Percentiles rank a stretch among this genome's conserved stretches.
These are phyloP conservation scores for Psilocybe cyanescens DNA, from an alignment of 768 basidiomycete species.

Conservation along the genomic window DNA sequence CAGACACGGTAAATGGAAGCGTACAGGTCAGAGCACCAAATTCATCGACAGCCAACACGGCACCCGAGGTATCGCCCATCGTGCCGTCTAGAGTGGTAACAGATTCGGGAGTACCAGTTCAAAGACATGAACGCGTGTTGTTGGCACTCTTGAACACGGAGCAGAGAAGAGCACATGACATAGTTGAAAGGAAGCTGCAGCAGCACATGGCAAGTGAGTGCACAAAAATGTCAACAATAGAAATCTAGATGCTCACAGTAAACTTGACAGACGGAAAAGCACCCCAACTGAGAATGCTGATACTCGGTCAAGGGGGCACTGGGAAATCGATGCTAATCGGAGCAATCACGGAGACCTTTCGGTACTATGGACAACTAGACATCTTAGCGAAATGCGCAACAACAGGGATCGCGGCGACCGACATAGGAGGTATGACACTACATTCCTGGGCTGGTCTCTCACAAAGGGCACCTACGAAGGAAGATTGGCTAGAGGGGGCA, in stretches of 20 bases:
- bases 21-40: not conserved
- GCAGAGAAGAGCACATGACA: conserved; percentile 39
- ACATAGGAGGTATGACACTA: conserved; percentile 38
- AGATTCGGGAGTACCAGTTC: no score
- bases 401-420: conserved; percentile 41
- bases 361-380: not conserved
- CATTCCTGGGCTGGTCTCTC: conserved; percentile 35
- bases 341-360: conserved; percentile 41
- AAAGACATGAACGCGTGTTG: not conserved
- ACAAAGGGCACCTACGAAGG: not conserved
- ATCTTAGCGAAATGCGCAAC: conserved; percentile 38
- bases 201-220: conserved; percentile 18
- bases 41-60: not conserved
- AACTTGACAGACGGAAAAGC: not conserved
- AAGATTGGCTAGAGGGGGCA: conserved; percentile 3
- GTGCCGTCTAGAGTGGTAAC: not conserved
- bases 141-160: conserved; percentile 26
- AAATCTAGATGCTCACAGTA: not conserved
- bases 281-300: conserved; percentile 36
- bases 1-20: not conserved
- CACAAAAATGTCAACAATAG: not conserved
- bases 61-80: not conserved
- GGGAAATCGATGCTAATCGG: conserved; percentile 48
- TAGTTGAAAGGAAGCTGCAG: conserved; percentile 33
- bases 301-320: conserved; percentile 45